Evolutionary conservation across 805 yeast species (phyloP).

Genomic region (Teunomyces panamensis): DNA sequence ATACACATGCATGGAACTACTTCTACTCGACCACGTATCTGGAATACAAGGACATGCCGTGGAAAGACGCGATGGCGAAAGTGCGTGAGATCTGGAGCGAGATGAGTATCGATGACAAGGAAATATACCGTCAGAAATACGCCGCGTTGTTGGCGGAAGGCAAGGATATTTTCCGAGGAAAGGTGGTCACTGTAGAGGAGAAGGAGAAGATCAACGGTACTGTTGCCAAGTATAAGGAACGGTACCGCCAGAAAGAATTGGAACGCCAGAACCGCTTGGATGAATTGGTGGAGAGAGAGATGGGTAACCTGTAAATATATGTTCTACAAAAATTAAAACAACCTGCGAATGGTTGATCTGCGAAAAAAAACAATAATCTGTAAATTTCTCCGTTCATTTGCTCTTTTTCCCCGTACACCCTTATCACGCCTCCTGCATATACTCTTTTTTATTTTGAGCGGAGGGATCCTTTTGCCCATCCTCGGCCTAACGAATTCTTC

Average conservation of each 20-base stretch:
- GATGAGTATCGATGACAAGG: conserved; percentile 26
- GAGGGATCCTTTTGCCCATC: neutral
- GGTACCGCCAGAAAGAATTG: conserved; percentile 5
- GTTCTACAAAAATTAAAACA: neutral
- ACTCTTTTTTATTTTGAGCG: neutral
- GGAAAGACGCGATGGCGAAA: conserved; percentile 12
- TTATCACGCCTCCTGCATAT: neutral
- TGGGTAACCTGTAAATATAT: neutral
- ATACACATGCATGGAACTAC: conserved; percentile 38
- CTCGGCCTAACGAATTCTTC: conserved; percentile 3
- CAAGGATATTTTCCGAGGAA: conserved; percentile 26
- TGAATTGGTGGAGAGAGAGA: conserved; percentile 1
- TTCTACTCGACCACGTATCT: conserved; percentile 19
- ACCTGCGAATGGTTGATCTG: neutral
- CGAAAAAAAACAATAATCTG: neutral
- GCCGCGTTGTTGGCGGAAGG: conserved; percentile 23
- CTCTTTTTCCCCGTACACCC: neutral
- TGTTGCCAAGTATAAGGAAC: conserved; percentile 12
- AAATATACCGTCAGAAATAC: conserved; percentile 26
- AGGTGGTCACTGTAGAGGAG: conserved; percentile 25
- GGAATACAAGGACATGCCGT: conserved; percentile 12
- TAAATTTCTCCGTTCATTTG: neutral
- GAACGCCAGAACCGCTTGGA: conserved; percentile 5
- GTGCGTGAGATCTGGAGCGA: conserved; percentile 23
- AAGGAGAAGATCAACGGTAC: conserved; percentile 15